These are phyloP conservation scores for Haberlea rhodopensis DNA, from an alignment of 257 asterid genomes.

Conservation along the genomic window DNA sequence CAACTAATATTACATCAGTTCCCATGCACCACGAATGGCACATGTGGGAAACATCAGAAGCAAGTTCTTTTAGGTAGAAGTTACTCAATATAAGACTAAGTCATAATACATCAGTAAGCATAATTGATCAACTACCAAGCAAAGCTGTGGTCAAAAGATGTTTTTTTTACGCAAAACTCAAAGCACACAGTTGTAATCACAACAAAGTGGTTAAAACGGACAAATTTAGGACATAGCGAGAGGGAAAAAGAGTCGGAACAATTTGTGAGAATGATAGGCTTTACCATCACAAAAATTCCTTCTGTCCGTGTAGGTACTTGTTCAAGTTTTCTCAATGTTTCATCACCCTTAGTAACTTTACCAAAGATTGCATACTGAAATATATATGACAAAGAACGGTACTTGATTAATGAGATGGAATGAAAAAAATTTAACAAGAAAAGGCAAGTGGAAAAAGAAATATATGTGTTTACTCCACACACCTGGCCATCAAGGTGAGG, in stretches of 20 bases:
- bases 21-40: neutral
- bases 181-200: neutral
- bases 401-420: conserved; percentile 11
- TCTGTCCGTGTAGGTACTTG: conserved; percentile 78
- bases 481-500: conserved; percentile 96
- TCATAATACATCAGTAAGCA: neutral
- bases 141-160: neutral
- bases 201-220: conserved; percentile 5
- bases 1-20: neutral
- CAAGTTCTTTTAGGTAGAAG: conserved; percentile 6
- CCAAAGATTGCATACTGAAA: conserved; percentile 94
- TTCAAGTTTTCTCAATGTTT: conserved; percentile 84
- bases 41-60: neutral
- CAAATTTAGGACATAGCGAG: neutral
- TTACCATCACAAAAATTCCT: conserved; percentile 97
- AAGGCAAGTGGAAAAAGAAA: neutral
- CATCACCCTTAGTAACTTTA: conserved; percentile 90
- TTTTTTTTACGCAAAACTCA: neutral
- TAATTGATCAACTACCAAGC: no score
- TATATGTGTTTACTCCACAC: conserved; percentile 23
- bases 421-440: conserved; percentile 2
- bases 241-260: neutral
- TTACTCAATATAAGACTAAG: conserved; percentile 1
- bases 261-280: conserved; percentile 14
- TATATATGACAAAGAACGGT: conserved; percentile 17